phyloP scores from a whole-genome alignment of 352 stramenopile species.

The Globisporangium yorkense region DNA sequence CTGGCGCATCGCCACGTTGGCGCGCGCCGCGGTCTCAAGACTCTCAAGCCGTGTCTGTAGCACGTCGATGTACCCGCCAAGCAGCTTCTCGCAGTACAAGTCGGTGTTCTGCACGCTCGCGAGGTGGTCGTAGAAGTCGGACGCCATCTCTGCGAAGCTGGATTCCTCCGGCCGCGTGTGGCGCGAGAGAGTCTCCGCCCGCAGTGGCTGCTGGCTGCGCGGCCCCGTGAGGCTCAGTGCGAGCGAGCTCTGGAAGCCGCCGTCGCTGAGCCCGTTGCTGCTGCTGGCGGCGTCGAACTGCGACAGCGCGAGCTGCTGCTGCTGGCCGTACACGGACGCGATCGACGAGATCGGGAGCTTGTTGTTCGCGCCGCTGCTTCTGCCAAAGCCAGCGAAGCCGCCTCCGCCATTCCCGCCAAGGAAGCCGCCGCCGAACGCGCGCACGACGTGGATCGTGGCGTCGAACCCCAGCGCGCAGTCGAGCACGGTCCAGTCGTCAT shows the following conservation, averaged over 20 bases:
- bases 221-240: conserved; percentile 10
- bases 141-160: conserved; percentile 67
- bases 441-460: conserved; percentile 65
- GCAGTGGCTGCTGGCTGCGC: conserved; percentile 16
- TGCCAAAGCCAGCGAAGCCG: neutral
- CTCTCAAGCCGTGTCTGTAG: conserved; percentile 60
- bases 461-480: conserved; percentile 75
- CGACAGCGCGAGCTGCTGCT: conserved; percentile 13
- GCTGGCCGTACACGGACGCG: conserved; percentile 46
- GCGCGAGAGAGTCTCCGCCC: conserved; percentile 36
- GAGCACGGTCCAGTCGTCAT: conserved; percentile 77
- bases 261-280: conserved; percentile 11
- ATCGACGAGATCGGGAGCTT: conserved; percentile 74
- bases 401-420: conserved; percentile 3
- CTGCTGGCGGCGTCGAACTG: conserved; percentile 17
- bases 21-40: conserved; percentile 25
- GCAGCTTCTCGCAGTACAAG: conserved; percentile 62
- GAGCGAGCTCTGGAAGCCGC: conserved; percentile 41
- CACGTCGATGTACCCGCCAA: conserved; percentile 74
- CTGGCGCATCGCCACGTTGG: conserved; percentile 9
- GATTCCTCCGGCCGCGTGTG: conserved; percentile 70
- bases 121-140: conserved; percentile 72
- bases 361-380: conserved; percentile 16
- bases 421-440: conserved; percentile 15
- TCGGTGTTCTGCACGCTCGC: conserved; percentile 66